These are phyloP conservation scores for Xylaria curta DNA, from an alignment of 495 filamentous ascomycete species.

Conservation along the genomic window DNA sequence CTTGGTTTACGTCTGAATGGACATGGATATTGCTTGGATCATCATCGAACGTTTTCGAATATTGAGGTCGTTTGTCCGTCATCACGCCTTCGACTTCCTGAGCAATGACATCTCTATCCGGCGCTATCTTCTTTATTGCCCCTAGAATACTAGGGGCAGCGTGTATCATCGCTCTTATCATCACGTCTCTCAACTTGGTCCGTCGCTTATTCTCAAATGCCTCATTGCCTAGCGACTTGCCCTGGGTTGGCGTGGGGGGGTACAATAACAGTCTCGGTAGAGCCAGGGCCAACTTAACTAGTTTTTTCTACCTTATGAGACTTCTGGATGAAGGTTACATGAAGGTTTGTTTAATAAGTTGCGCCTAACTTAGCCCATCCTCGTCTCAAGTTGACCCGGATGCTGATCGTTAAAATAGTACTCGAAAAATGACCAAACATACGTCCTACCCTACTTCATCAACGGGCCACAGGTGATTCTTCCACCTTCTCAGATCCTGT, in stretches of 20 bases:
- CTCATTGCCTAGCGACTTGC: conserved; percentile 26
- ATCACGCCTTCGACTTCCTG: background rate
- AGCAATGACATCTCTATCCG: conserved; percentile 11
- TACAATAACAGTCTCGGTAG: background rate
- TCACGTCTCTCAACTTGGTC: conserved; percentile 23
- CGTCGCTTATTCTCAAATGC: conserved; percentile 28
- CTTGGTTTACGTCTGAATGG: background rate
- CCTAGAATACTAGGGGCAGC: background rate
- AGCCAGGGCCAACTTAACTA: conserved; percentile 28
- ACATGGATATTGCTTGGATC: background rate
- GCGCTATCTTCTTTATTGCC: background rate
- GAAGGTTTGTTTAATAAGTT: conserved; percentile 10
- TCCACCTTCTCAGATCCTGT: conserved; percentile 44
- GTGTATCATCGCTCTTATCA: background rate
- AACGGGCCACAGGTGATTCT: conserved; percentile 52
- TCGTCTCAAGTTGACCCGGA: background rate
- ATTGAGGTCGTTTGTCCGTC: background rate
- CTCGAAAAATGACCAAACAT: conserved; percentile 44
- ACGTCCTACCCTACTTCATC: conserved; percentile 48
- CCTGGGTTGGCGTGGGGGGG: conserved; percentile 28
- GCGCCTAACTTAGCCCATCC: background rate
- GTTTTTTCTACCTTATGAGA: conserved; percentile 25
- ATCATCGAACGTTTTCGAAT: background rate
- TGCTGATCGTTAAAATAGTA: conserved; percentile 37
- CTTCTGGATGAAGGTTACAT: conserved; percentile 31